These are phyloP conservation scores for Pichia terricola DNA, from an alignment of 1,139 yeast genomes.

Conservation along the genomic window DNA sequence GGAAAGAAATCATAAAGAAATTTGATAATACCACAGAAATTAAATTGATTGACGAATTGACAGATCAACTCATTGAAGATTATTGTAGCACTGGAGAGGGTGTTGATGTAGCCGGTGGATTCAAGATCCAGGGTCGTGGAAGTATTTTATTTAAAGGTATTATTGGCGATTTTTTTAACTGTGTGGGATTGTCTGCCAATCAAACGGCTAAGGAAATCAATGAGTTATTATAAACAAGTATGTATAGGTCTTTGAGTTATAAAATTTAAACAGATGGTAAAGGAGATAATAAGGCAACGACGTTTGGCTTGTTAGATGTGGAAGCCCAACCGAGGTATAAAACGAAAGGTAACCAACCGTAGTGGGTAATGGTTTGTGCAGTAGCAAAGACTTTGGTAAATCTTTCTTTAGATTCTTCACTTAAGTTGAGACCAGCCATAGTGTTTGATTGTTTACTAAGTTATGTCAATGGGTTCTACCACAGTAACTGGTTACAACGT, in stretches of 20 bases:
- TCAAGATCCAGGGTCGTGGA: conserved; percentile 69
- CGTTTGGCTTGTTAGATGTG: conserved; percentile 75
- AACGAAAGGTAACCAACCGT: conserved; percentile 94
- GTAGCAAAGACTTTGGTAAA: conserved; percentile 71
- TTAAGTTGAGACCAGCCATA: conserved; percentile 31
- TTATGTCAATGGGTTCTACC: not conserved
- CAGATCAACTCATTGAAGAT: conserved; percentile 43
- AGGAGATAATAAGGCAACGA: conserved; percentile 41
- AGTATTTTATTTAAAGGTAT: conserved; percentile 53
- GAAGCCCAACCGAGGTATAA: conserved; percentile 89
- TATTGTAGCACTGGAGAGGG: conserved; percentile 75
- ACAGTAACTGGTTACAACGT: no score
- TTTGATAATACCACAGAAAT: conserved; percentile 38
- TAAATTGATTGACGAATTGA: conserved; percentile 36
- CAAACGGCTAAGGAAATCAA: conserved; percentile 35
- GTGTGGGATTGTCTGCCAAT: conserved; percentile 80
- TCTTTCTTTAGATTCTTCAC: conserved; percentile 82
- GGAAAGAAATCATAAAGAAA: conserved; percentile 2
- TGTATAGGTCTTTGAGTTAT: no score
- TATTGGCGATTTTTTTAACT: conserved; percentile 75
- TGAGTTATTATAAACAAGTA: no score
- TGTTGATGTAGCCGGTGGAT: conserved; percentile 82
- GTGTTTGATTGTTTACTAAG: conserved; percentile 1
- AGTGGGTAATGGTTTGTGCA: conserved; percentile 83
- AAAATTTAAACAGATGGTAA: conserved; percentile 22